Conservation (phyloP, 257 asterid species). For the Solanum ossicruentum region DNA sequence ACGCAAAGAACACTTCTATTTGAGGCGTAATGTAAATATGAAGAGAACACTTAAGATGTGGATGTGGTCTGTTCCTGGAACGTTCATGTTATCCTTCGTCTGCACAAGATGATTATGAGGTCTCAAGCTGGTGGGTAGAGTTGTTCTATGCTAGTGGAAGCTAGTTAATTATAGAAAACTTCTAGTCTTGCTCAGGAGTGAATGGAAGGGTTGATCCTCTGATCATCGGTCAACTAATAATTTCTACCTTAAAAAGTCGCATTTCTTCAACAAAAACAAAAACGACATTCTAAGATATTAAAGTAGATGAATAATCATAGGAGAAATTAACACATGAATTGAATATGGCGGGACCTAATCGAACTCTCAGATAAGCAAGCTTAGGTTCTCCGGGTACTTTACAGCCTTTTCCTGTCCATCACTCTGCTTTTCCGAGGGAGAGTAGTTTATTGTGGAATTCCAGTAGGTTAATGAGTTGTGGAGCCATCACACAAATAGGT, state of each 20-base stretch:
- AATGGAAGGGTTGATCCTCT: background rate
- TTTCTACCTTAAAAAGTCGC: background rate
- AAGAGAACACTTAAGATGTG: background rate
- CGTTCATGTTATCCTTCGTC: background rate
- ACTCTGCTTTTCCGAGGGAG: background rate
- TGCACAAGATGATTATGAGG: background rate
- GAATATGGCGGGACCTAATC: background rate
- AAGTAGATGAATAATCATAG: background rate
- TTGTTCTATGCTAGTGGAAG: background rate
- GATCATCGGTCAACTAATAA: background rate
- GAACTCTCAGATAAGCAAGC: background rate
- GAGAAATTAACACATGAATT: background rate
- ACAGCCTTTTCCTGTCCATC: background rate
- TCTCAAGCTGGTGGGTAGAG: background rate
- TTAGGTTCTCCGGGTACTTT: background rate
- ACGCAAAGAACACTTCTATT: background rate
- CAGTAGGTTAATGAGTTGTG: background rate
- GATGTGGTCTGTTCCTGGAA: background rate
- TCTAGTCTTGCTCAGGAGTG: background rate
- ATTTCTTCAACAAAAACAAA: background rate
- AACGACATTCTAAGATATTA: background rate
- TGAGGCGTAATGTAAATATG: background rate
- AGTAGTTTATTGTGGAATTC: background rate
- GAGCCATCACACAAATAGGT: background rate
- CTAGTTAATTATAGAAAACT: background rate